These are phyloP conservation scores for Botryosphaeria agaves DNA, from an alignment of 2,329 filamentous ascomycete species.

Conservation along the genomic window DNA sequence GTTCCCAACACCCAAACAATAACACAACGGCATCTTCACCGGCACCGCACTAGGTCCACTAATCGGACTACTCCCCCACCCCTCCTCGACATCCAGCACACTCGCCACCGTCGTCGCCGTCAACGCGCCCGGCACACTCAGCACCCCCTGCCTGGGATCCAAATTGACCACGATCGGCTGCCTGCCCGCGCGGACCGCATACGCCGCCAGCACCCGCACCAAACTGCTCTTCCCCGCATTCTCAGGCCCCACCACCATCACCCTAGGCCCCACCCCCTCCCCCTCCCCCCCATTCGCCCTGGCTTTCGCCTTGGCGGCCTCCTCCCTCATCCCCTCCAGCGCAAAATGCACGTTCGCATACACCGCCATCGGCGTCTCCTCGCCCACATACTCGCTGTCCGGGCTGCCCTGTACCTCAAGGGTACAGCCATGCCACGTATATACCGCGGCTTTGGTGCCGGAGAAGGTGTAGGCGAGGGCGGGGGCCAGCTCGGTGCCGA, in stretches of 20 bases:
- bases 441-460: constrained; percentile 71
- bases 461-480: constrained; percentile 59
- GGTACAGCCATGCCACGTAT: constrained; percentile 81
- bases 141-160: constrained; percentile 53
- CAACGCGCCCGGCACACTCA: constrained; percentile 50
- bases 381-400: constrained; percentile 49
- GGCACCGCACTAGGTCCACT: constrained; percentile 77
- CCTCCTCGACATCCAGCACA: constrained; percentile 69
- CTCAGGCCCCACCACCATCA: constrained; percentile 65
- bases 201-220: constrained; percentile 58
- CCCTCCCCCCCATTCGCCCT: constrained; percentile 9
- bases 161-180: constrained; percentile 74
- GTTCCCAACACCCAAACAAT: constrained; percentile 63
- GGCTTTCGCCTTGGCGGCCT: constrained; percentile 21
- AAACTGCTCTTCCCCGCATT: constrained; percentile 73
- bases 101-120: constrained; percentile 77
- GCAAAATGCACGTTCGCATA: constrained; percentile 81
- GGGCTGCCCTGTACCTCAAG: constrained; percentile 62
- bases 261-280: constrained; percentile 48
- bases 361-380: constrained; percentile 65
- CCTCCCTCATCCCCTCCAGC: constrained; percentile 54
- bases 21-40: constrained; percentile 81
- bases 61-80: constrained; percentile 80
- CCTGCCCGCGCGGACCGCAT: constrained; percentile 55
- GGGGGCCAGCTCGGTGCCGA: constrained; percentile 80